Evolutionary conservation across 345 rosid genomes (phyloP), one percentile per base, ranked within the genome.

Genomic region (Euphorbia lathyris): DNA sequence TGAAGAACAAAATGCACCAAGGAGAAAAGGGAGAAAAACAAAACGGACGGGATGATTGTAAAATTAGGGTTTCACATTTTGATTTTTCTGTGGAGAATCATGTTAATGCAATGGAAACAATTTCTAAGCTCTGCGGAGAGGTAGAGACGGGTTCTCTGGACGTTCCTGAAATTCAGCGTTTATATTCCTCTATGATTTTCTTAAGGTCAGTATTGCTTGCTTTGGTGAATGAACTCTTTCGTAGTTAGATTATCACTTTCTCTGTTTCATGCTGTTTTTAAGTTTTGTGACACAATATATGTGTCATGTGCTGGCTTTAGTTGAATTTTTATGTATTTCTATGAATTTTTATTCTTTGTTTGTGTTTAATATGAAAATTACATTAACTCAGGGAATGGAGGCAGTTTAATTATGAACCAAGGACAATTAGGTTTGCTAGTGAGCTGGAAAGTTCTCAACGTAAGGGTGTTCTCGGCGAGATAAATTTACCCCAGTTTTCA

Each of bases 401-500:
- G 82, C 69, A 83, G 74, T 92, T 78, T 69, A 74, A 51, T 64
- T 90, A 85, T 58, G 77, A 79, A 59, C 81, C 89, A 20, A 82
- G 79, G 78, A 56, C 42, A 5, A 26, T 88, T 66, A 86, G 81
- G 74, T 92, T 95, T 83, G 77, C 78, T 72, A 42, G 71, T 27
- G 86, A 82, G 74, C 66, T 32, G 25, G 77, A 60, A 65, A 56
- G 29, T 71, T n/a, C 76, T 48, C 63, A 27, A 7, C 71, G 65
- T 23, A 71, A 63, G 60, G 70, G 45, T 38, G 68, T 45, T 78
- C 59, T 63, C 12, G 42, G 67, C 64, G 78, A 67, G 55, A 66
- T 80, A n/a, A 77, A 22, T 63, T 77, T 95, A 75, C 92, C 93
- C 57, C 98, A 86, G 26, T 90, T 95, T 82, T 95, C 99, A 56